These are phyloP conservation scores for Cucurbita maxima DNA, from an alignment of 306 rosid genomes.

Conservation along the genomic window DNA sequence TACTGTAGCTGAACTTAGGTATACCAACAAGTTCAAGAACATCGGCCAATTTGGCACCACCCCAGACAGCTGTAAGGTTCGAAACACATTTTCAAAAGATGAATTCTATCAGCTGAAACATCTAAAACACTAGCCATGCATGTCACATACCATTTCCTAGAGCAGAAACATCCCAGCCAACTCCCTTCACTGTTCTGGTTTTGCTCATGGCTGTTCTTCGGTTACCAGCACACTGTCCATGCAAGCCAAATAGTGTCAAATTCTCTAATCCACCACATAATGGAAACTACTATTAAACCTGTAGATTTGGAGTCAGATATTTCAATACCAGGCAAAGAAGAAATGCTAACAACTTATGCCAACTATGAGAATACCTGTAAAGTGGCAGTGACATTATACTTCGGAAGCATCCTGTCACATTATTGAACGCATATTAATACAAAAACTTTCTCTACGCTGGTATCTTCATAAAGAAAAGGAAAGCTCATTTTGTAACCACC, in stretches of 20 bases:
- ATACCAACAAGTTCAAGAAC: conserved; percentile 85
- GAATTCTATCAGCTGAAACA: neutral
- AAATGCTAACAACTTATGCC: neutral
- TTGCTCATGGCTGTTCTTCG: conserved; percentile 96
- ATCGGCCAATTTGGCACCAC: conserved; percentile 80
- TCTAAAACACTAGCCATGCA: neutral
- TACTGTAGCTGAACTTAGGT: conserved; percentile 38
- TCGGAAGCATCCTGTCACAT: conserved; percentile 65
- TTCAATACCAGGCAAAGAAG: neutral
- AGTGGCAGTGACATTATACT: conserved; percentile 65
- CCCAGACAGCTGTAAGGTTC: conserved; percentile 62
- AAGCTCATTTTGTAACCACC: neutral
- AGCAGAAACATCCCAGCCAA: conserved; percentile 95
- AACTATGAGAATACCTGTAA: conserved; percentile 44
- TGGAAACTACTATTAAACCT: neutral
- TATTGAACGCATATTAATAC: neutral
- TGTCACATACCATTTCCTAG: conserved; percentile 69
- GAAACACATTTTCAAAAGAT: neutral
- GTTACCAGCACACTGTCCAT: conserved; percentile 77
- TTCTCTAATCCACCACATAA: neutral
- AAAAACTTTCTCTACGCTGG: neutral
- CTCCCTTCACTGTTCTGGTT: conserved; percentile 61
- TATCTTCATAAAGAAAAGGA: neutral
- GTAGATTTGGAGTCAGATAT: neutral
- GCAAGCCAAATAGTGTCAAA: conserved; percentile 2